Conservation (phyloP, 169 alveolate genomes). For the Plasmodium reichenowi region DNA sequence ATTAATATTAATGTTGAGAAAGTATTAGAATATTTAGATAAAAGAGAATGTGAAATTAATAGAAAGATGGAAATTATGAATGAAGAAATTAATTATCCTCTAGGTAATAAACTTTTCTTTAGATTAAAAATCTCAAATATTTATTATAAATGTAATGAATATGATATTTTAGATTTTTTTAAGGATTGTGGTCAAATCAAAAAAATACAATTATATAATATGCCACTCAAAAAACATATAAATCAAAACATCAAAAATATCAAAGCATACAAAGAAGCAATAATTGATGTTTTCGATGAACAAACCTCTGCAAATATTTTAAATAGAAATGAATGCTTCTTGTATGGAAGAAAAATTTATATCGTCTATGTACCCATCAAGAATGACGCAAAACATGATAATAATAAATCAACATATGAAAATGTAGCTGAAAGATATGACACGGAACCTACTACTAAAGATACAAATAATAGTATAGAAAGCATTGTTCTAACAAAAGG, state of each 20-base stretch:
- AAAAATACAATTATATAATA: constrained; percentile 43
- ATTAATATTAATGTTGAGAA: constrained; percentile 45
- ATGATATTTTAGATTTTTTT: constrained; percentile 62
- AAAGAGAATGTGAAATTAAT: constrained; percentile 42
- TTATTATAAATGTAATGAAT: constrained; percentile 74
- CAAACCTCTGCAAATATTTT: constrained; percentile 55
- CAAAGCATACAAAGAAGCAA: constrained; percentile 35
- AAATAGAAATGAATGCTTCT: constrained; percentile 49
- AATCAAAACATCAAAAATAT: constrained; percentile 3
- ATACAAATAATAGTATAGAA: constrained; percentile 18
- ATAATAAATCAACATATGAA: constrained; percentile 3
- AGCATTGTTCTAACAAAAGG: neutral
- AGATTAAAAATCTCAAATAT: constrained; percentile 60
- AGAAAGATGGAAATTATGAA: constrained; percentile 30
- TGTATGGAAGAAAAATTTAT: constrained; percentile 69
- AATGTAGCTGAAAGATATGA: constrained; percentile 1
- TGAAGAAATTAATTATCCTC: constrained; percentile 64
- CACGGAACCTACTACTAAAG: constrained; percentile 28
- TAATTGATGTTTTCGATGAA: constrained; percentile 53
- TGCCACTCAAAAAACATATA: constrained; percentile 2
- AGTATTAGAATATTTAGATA: constrained; percentile 57
- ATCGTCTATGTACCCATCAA: constrained; percentile 26
- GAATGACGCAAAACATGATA: neutral
- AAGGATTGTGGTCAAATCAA: constrained; percentile 69
- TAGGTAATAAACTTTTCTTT: constrained; percentile 9